Evolutionary conservation across 2,329 filamentous ascomycete species (phyloP), one percentile per base, ranked within the genome.

Genomic region (Exophiala viscosa): DNA sequence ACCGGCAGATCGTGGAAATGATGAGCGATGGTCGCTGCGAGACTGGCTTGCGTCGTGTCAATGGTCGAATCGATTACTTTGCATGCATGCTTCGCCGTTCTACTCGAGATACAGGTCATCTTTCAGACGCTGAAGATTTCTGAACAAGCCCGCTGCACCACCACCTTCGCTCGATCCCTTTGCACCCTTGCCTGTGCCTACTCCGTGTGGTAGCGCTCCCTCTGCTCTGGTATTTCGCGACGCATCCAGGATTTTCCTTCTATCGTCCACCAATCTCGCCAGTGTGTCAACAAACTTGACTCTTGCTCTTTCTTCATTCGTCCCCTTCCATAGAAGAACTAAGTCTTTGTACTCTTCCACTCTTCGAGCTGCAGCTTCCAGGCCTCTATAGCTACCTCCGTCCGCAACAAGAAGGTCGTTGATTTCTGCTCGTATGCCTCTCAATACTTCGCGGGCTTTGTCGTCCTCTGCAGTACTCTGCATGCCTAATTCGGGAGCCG

Each of bases 311-410:
- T 97, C 93, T 72, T 99, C 93, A 0, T 88, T 87, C 2, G 93
- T 96, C n/a, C 90, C 90, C 67, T 87, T 92, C 91, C 93, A 99
- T 17, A 99, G 84, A n/a, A 73, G 73, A 3, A 84, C 83, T 58
- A 97, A 72, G 57, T 84, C 80, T 64, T 90, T 85, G 50, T 97
- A 76, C 65, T 88, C 83, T 64, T 90, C 85, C 11, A 97, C 84
- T 40, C 88, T 77, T 50, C 79, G 78, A 10, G 81, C 81, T 0
- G 93, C 93, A 52, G 84, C 84, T 59, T 88, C 85, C 7, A 93
- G 76, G 13, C 88, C 88, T 40, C 78, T 77, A 10, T 85, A 75
- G 0, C 82, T 79, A 40, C 86, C 83, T 1, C 76, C 71, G 5
- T 77, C 66, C 20, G 75, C 77, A 11, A 78, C 76, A 10, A 96